These are phyloP conservation scores for Penicillium glabrum DNA, from an alignment of 2,329 filamentous ascomycete genomes.

Conservation along the genomic window DNA sequence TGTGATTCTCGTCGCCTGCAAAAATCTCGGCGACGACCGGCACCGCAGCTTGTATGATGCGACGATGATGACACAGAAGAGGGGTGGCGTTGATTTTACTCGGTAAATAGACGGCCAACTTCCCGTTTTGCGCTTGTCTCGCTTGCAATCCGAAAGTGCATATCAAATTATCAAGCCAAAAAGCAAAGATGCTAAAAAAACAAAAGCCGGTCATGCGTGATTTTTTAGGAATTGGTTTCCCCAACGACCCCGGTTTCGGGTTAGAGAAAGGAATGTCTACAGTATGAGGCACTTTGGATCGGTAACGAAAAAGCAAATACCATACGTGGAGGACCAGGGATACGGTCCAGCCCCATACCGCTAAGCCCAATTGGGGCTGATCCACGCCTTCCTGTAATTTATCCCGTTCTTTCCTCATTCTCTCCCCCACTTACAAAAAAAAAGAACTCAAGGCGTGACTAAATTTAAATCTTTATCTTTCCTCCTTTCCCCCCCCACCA, in stretches of 20 bases:
- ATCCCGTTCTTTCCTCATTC: conserved; percentile 3
- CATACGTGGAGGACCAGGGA: background rate
- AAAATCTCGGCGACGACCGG: conserved; percentile 20
- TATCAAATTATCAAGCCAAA: background rate
- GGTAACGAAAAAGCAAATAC: background rate
- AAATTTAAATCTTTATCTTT: conserved; percentile 30
- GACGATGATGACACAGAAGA: conserved; percentile 24
- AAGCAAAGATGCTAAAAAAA: background rate
- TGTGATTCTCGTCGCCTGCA: background rate
- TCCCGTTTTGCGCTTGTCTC: conserved; percentile 13
- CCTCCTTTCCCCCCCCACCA: conserved; percentile 22
- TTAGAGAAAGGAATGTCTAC: conserved; percentile 6
- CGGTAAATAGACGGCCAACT: background rate
- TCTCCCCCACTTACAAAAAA: background rate
- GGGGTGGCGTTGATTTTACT: conserved; percentile 15
- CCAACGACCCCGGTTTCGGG: conserved; percentile 26
- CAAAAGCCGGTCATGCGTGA: conserved; percentile 10
- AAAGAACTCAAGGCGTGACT: conserved; percentile 21
- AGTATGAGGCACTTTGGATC: conserved; percentile 12
- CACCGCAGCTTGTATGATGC: conserved; percentile 20
- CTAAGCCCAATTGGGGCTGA: background rate
- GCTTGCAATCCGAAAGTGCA: background rate
- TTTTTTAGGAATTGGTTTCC: conserved; percentile 20
- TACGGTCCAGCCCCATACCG: background rate
- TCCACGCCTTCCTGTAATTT: conserved; percentile 3